Evolutionary conservation across 2,329 filamentous ascomycete genomes (phyloP), one percentile per base, ranked within the genome.

Genomic region (Graphilbum sp.): DNA sequence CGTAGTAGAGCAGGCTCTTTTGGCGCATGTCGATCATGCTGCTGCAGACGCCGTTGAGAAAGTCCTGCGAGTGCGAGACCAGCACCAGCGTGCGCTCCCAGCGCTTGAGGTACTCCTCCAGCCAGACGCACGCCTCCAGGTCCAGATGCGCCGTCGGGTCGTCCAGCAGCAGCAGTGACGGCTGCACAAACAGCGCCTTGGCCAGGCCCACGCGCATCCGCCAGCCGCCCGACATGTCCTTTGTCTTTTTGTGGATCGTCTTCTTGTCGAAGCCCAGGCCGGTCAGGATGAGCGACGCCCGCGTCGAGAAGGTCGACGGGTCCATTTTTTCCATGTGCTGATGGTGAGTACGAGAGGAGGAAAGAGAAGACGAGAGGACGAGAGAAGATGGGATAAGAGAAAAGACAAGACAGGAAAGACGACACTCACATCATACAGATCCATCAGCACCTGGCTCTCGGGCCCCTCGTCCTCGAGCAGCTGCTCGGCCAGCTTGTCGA

Each of bases 161-260:
- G 58, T 98, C 90, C 53, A 98, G 86, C 48, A 98, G 73, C 36
- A 98, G 76, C 41, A 98, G 72, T 16, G 86, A 90, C 27, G 92
- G 90, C 73, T 92, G 93, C 64, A 98, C 88, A 68, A 98, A 98
- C 38, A 98, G 79, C 41, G 90, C 90, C 71, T 96, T 95, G 57
- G 73, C 90, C 44, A 98, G 78, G 41, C 90, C 90, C 42, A 98
- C 90, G 73, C 92, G 85, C 90, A 98, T 98, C 70, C 88, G 79
- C 90, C 90, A 98, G 52, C 90, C 90, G 84, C 90, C 90, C 48
- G 90, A 98, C 92, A 98, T 98, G 61, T 98, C 92, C 75, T 96
- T 98, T 52, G 92, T 98, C 77, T 92, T 95, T 75, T 98, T 98
- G 62, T 92, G 69, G 56, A 98, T 96, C 40, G 92, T 98, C 50